A percentile compares a stretch with the other conserved stretches of the same genome.
These are phyloP conservation scores for Neolecta irregularis DNA, from an alignment of 1,139 yeast genomes.

Conservation along the genomic window DNA sequence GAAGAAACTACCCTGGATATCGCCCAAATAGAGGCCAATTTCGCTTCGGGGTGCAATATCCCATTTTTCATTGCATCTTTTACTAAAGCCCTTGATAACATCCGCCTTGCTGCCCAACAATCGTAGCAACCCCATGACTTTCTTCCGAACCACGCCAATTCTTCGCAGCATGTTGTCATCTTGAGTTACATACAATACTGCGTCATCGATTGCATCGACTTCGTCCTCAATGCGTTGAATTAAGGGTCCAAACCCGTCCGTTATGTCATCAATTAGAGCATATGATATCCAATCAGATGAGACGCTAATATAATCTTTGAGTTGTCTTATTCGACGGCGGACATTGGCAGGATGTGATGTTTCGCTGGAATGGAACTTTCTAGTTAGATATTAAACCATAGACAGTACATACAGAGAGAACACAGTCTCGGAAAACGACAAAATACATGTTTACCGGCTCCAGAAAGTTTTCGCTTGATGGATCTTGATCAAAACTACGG, in stretches of 20 bases:
- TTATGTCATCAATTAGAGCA: conserved; percentile 89
- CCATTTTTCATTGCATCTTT: conserved; percentile 74
- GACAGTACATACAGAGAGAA: conserved; percentile 36
- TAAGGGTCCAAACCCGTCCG: conserved; percentile 95
- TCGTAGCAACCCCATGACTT: conserved; percentile 81
- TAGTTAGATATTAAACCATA: background rate
- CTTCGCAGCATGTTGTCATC: conserved; percentile 85
- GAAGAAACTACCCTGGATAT: conserved; percentile 58
- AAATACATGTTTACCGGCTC: conserved; percentile 87
- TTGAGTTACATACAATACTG: conserved; percentile 71
- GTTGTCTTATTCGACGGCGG: conserved; percentile 73
- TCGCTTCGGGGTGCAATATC: conserved; percentile 59
- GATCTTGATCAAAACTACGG: conserved; percentile 65
- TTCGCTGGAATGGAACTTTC: conserved; percentile 66
- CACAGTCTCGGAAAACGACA: conserved; percentile 80
- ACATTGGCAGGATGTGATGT: conserved; percentile 96
- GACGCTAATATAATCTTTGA: conserved; percentile 76
- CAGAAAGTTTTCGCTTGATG: conserved; percentile 40
- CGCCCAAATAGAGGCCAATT: conserved; percentile 81
- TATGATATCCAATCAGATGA: conserved; percentile 95
- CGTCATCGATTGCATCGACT: conserved; percentile 81
- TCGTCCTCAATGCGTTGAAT: conserved; percentile 87
- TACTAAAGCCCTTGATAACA: conserved; percentile 86
- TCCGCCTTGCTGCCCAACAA: conserved; percentile 86
- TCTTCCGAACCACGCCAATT: conserved; percentile 86